Evolutionary conservation across 2,329 filamentous ascomycete genomes (phyloP).

Genomic region (Pleoardoris graminearum): DNA sequence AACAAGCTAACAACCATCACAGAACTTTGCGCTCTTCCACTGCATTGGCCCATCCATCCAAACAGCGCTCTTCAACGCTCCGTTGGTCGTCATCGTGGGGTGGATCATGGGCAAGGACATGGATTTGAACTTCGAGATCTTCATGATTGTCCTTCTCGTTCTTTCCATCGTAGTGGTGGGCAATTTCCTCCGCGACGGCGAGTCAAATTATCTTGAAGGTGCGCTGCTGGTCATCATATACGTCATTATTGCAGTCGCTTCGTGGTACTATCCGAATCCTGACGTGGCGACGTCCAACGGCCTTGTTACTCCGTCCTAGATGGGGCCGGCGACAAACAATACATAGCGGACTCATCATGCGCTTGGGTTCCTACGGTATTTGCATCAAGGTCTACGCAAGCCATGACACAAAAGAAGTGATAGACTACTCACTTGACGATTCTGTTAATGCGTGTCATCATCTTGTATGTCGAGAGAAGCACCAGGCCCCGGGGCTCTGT

Average conservation of each 20-base stretch:
- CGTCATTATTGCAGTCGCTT: conserved; percentile 62
- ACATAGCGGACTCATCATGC: too few relatives aligned
- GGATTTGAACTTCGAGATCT: conserved; percentile 83
- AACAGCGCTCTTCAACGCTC: conserved; percentile 85
- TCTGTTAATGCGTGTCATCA: too few relatives aligned
- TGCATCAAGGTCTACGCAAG: too few relatives aligned
- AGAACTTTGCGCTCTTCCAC: conserved; percentile 80
- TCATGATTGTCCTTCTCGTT: conserved; percentile 80
- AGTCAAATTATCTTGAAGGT: conserved; percentile 89
- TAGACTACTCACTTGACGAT: too few relatives aligned
- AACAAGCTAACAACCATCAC: conserved; percentile 5
- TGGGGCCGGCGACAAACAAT: too few relatives aligned
- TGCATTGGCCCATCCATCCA: conserved; percentile 86
- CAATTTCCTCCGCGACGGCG: conserved; percentile 83
- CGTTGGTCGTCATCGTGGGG: conserved; percentile 78
- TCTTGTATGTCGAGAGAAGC: too few relatives aligned
- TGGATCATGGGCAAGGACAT: conserved; percentile 75
- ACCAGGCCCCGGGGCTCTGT: too few relatives aligned
- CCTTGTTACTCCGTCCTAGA: conserved; percentile 6
- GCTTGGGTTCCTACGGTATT: too few relatives aligned
- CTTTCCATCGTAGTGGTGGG: conserved; percentile 85
- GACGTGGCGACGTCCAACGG: conserved; percentile 30
- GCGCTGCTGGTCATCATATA: conserved; percentile 74
- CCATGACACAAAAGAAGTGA: too few relatives aligned
- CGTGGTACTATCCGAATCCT: conserved; percentile 65